Evolutionary conservation across 331 rosid species (phyloP).

Genomic region (Spiraea crenata): DNA sequence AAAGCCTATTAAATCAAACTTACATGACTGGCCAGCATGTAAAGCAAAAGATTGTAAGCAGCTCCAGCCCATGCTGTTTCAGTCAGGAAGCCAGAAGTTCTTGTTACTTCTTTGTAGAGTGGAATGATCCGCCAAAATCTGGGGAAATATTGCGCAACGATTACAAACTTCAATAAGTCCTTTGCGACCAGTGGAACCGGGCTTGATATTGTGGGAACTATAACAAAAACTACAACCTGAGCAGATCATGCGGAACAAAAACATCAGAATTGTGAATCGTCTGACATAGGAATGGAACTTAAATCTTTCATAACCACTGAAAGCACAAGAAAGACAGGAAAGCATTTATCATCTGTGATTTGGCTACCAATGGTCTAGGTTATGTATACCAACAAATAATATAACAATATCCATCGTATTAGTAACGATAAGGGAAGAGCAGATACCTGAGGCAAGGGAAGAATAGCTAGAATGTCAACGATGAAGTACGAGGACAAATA

Average conservation of each 20-base stretch:
- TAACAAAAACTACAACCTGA: slow-evolving; percentile 47
- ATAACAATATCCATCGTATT: too few relatives aligned
- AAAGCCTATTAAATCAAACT: slow-evolving; percentile 26
- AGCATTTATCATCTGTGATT: too few relatives aligned
- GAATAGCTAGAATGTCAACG: slow-evolving; percentile 71
- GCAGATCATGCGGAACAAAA: slow-evolving; percentile 16
- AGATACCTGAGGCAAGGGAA: slow-evolving; percentile 91
- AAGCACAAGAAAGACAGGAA: too few relatives aligned
- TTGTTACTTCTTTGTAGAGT: slow-evolving; percentile 65
- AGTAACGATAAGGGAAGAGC: not conserved
- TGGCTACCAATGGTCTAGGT: too few relatives aligned
- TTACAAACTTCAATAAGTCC: slow-evolving; percentile 44
- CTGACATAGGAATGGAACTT: not conserved
- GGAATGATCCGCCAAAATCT: slow-evolving; percentile 62
- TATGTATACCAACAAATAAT: too few relatives aligned
- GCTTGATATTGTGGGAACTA: slow-evolving; percentile 18
- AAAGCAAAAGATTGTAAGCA: slow-evolving; percentile 76
- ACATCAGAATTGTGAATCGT: slow-evolving; percentile 11
- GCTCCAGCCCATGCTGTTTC: slow-evolving; percentile 94
- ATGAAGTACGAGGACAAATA: slow-evolving; percentile 62
- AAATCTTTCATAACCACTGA: too few relatives aligned
- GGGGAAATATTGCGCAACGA: slow-evolving; percentile 62
- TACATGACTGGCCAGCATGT: slow-evolving; percentile 89
- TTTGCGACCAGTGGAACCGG: slow-evolving; percentile 36
- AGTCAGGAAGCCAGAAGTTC: slow-evolving; percentile 73